Conservation (phyloP, 148 eudicot species). For the Chenopodium berlandieri region DNA sequence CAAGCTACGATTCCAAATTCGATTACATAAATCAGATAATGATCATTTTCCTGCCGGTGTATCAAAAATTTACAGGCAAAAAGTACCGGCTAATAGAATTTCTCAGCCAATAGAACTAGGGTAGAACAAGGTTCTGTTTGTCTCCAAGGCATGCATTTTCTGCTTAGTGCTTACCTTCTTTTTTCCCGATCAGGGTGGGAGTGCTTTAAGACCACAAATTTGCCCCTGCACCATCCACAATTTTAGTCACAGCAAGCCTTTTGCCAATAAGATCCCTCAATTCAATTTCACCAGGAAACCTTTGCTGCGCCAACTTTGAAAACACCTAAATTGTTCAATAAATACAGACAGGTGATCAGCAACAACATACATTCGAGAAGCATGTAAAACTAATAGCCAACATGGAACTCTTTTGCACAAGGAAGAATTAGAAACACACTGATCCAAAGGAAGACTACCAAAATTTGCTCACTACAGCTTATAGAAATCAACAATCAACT, state of each 20-base stretch:
- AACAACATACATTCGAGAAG: background rate
- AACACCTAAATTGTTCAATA: conserved; percentile 49
- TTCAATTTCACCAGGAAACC: conserved; percentile 95
- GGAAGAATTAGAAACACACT: background rate
- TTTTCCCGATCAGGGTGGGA: background rate
- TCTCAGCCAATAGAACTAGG: background rate
- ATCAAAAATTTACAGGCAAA: conserved; percentile 1
- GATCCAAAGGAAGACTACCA: background rate
- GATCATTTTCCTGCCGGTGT: background rate
- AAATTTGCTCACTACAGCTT: background rate
- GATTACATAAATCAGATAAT: background rate
- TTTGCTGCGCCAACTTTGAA: conserved; percentile 74
- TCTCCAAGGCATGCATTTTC: background rate
- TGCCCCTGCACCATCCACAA: conserved; percentile 42
- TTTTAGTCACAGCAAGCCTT: conserved; percentile 45
- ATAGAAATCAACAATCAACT: background rate
- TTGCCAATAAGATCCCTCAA: conserved; percentile 60
- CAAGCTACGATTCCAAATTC: background rate
- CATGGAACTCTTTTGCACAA: background rate
- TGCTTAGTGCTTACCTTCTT: no score
- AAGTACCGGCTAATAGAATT: background rate
- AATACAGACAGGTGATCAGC: conserved; percentile 5
- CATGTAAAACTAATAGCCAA: background rate
- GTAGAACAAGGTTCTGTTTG: background rate
- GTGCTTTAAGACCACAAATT: conserved; percentile 34